Percentiles rank a stretch among this genome's conserved stretches.
Conservation (phyloP, 805 yeast genomes). For the Kazachstania africana region DNA sequence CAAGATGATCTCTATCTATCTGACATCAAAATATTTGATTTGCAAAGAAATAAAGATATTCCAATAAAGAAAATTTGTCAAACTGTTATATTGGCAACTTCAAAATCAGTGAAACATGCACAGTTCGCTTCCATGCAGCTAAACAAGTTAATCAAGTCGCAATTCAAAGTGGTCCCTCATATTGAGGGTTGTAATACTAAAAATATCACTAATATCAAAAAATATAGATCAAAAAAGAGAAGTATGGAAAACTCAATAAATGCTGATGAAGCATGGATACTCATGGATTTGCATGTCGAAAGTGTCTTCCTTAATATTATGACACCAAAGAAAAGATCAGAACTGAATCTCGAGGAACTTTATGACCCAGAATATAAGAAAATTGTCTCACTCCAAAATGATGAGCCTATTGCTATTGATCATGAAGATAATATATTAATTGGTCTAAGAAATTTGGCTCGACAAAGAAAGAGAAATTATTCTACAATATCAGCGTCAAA, state of each 20-base stretch:
- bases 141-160: conserved; percentile 44
- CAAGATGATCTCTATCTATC: conserved; percentile 53
- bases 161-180: conserved; percentile 33
- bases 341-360: conserved; percentile 58
- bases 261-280: conserved; percentile 69
- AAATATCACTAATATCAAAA: conserved; percentile 43
- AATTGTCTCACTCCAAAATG: conserved; percentile 7
- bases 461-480: conserved; percentile 16
- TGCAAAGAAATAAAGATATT: conserved; percentile 28
- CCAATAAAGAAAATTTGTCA: conserved; percentile 24
- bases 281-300: conserved; percentile 56
- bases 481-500: conserved; percentile 7
- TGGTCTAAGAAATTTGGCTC: conserved; percentile 20
- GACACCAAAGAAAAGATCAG: conserved; percentile 55
- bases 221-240: conserved; percentile 31
- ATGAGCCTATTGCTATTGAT: neutral
- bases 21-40: conserved; percentile 54
- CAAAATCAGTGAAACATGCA: conserved; percentile 66
- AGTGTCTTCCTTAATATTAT: conserved; percentile 61
- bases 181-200: conserved; percentile 72
- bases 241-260: conserved; percentile 19
- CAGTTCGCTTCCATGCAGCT: conserved; percentile 57
- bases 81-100: conserved; percentile 57
- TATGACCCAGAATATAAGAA: conserved; percentile 41
- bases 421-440: conserved; percentile 18